Evolutionary conservation across 139 green algal genomes (phyloP), one percentile per base, ranked within the genome.

Genomic region (Coelastrella sp.): DNA sequence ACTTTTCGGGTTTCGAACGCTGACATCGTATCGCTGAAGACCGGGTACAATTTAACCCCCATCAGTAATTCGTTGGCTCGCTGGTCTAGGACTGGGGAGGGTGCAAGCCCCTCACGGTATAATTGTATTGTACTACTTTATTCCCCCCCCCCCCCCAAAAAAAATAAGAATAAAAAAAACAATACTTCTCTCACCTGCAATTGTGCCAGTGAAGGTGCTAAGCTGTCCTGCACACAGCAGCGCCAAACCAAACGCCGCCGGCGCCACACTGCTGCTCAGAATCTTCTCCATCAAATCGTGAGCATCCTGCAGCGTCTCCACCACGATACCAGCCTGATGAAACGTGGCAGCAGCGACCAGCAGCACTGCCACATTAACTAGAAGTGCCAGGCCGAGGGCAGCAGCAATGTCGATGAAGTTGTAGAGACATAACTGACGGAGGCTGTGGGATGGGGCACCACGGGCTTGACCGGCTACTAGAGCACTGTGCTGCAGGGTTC

Each of bases 241-340:
- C n/a, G 94, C 94, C 58, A 92, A 80, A 19, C 94, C 94, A 81
- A 96, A 96, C 0, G 93, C 94, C 4, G 87, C 90, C 5, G 94
- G 94, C 7, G 94, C 94, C 9, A 92, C 80, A 25, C 70, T 89
- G 76, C 70, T 92, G 80, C 60, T 91, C 10, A 95, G 82, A 17
- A 92, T 89, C 59, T 91, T 91, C 83, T 96, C 94, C 93, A 96
- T 95, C 35, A 95, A 72, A 61, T 96, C 94, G 73, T 96, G 94
- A 24, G 94, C 94, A 57, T 93, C 94, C 82, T 96, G 94, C 12
- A 95, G 90, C 9, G 93, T 95, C 82, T 93, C 84, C 56, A 95
- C 93, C 5, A 90, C 85, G 10, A 95, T 91, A 94, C 93, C 91
- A n/a, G 85, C 89, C 14, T 94, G 90, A 59, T 95, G 90, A 72